Base-by-base conservation (phyloP, 2,329 filamentous ascomycete genomes). In the Aureobasidium leucospermi region DNA sequence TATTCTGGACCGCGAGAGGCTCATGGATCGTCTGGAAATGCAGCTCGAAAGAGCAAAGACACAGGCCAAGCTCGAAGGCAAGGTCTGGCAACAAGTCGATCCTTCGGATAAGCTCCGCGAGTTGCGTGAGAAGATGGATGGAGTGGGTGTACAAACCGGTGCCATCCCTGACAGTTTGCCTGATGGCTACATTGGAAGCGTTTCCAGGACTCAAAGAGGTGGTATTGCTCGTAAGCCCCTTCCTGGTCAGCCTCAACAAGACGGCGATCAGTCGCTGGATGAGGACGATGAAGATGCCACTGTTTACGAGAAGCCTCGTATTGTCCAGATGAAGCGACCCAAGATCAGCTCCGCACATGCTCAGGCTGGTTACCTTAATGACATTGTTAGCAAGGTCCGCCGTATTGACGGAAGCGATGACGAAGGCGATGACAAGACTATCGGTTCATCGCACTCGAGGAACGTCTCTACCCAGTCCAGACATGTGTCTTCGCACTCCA, bases 31-130 rank as follows among this genome's bases (percentile, higher is more conserved):
- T 57, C 81, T 99, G 60, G 92, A 96, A 73, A 95, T 90, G 79
- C 94, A 97, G 75, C 84, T 99, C 43, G 93, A 97, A 77, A 82
- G 94, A 64, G 93, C 96, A 64, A 97, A 97, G 82, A 97, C 94
- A 0, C 92, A 97, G 71, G 96, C 90, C 75, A 96, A 96, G 75
- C 84, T 99, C 34, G 94, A 97, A 74, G 94, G 94, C 65, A 90
- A 90, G 72, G 86, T 90, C 8, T 96, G 93, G 88, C 89, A 95
- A 63, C 78, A 82, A 56, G 81, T 88, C 64, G 90, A 90, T 38
- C 93, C 94, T 11, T 96, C 91, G 46, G 94, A 99, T 75, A 87
- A 92, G 67, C 79, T 99, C 61, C 87, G 94, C 65, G 93, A 95
- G 65, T 80, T 97, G 52, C 87, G 94, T 61, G 93, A 97, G 74